phyloP scores from a whole-genome alignment of 306 rosid species.

The Styphnolobium japonicum region DNA sequence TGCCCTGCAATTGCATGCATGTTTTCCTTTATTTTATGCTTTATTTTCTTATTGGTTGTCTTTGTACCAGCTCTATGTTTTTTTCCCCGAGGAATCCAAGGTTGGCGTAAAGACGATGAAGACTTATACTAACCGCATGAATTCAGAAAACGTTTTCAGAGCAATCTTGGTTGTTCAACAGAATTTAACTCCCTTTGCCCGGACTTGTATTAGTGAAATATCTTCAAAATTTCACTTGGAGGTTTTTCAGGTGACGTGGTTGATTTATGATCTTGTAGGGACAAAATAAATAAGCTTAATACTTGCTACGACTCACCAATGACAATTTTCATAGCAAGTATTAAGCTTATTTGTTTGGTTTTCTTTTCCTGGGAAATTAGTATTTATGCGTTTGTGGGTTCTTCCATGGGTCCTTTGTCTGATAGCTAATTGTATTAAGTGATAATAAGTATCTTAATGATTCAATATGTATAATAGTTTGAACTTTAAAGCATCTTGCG shows the following conservation, averaged over 20 bases:
- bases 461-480: too few relatives aligned
- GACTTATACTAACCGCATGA: conserved; percentile 64
- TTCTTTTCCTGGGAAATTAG: not conserved
- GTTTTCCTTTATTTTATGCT: not conserved
- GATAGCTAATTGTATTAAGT: too few relatives aligned
- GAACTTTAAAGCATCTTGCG: not conserved
- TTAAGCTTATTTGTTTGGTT: not conserved
- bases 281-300: not conserved
- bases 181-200: conserved; percentile 58
- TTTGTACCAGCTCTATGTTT: conserved; percentile 58
- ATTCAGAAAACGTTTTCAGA: conserved; percentile 57
- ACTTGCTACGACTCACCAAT: too few relatives aligned
- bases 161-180: conserved; percentile 65
- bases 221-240: conserved; percentile 60
- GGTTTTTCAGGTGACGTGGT: conserved; percentile 68
- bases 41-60: not conserved
- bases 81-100: conserved; percentile 67
- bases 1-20: too few relatives aligned
- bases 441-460: too few relatives aligned
- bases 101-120: conserved; percentile 58
- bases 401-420: too few relatives aligned
- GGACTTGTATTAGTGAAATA: conserved; percentile 40
- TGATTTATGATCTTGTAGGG: not conserved
- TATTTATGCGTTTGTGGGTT: not conserved
- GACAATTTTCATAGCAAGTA: not conserved